These are phyloP conservation scores for Sarcodon aspratus DNA, from an alignment of 768 basidiomycete genomes.

Conservation along the genomic window DNA sequence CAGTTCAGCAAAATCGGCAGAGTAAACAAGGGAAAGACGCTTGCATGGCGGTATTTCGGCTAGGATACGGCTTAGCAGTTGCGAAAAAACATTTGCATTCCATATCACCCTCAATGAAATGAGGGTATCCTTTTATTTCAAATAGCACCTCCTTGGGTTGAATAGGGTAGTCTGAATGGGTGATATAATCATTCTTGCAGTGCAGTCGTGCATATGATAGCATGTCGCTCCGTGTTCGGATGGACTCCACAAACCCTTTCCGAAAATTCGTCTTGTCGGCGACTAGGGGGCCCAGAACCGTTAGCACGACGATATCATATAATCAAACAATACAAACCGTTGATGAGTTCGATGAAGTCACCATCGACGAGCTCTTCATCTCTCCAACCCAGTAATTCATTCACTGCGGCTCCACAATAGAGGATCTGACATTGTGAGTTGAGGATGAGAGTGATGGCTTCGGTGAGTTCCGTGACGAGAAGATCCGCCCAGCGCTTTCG, in stretches of 20 bases:
- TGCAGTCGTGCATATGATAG: slow-evolving; percentile 51
- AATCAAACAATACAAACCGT: slow-evolving; percentile 30
- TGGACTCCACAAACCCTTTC: slow-evolving; percentile 40
- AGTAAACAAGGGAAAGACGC: slow-evolving; percentile 9
- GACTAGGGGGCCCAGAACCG: slow-evolving; percentile 20
- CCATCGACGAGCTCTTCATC: slow-evolving; percentile 62
- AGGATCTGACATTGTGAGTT: slow-evolving; percentile 52
- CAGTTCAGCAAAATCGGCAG: neutral
- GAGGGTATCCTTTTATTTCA: slow-evolving; percentile 59
- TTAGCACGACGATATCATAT: slow-evolving; percentile 4
- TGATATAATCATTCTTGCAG: slow-evolving; percentile 26
- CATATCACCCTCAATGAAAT: slow-evolving; percentile 25
- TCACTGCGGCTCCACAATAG: slow-evolving; percentile 57
- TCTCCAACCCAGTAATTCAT: slow-evolving; percentile 69
- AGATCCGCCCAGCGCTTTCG: slow-evolving; percentile 83
- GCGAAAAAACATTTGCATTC: slow-evolving; percentile 58
- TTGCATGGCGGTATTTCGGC: slow-evolving; percentile 59
- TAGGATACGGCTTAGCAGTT: slow-evolving; percentile 69
- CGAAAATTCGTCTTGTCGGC: slow-evolving; percentile 42
- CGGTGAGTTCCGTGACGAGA: slow-evolving; percentile 63
- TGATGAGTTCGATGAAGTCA: slow-evolving; percentile 53
- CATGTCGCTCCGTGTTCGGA: slow-evolving; percentile 38
- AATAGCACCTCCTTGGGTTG: slow-evolving; percentile 44
- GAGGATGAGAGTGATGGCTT: slow-evolving; percentile 58
- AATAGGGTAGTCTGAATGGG: slow-evolving; percentile 10